These are phyloP conservation scores for Tetrahymena malaccensis DNA, from an alignment of 73 alveolate species.

Conservation along the genomic window DNA sequence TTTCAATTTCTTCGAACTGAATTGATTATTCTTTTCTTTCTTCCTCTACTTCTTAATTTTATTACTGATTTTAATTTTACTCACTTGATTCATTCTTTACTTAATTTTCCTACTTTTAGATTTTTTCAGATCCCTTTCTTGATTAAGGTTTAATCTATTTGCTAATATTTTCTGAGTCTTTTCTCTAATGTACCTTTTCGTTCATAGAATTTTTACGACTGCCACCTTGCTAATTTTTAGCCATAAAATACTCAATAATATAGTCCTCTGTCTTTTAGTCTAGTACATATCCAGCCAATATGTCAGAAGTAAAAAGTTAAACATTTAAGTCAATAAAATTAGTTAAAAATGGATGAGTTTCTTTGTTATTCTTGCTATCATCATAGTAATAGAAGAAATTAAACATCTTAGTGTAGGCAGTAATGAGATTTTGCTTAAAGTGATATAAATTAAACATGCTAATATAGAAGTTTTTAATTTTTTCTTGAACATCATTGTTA, in stretches of 20 bases:
- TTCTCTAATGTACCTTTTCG: neutral
- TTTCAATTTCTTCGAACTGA: neutral
- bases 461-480: neutral
- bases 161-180: neutral
- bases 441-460: neutral
- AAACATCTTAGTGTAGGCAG: neutral
- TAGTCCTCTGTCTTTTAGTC: neutral
- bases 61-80: neutral
- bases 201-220: neutral
- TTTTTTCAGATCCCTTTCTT: neutral
- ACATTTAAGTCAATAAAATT: neutral
- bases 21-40: neutral
- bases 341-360: neutral
- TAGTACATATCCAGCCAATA: neutral
- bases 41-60: neutral
- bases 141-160: neutral
- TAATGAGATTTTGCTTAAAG: neutral
- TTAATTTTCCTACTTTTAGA: neutral
- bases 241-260: neutral
- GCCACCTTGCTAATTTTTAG: neutral
- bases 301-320: neutral
- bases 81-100: neutral
- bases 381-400: neutral
- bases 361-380: neutral
- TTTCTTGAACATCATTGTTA: neutral